Base-by-base conservation (phyloP, 108 stramenopile genomes). In the Nannochloropsis gaditana region DNA sequence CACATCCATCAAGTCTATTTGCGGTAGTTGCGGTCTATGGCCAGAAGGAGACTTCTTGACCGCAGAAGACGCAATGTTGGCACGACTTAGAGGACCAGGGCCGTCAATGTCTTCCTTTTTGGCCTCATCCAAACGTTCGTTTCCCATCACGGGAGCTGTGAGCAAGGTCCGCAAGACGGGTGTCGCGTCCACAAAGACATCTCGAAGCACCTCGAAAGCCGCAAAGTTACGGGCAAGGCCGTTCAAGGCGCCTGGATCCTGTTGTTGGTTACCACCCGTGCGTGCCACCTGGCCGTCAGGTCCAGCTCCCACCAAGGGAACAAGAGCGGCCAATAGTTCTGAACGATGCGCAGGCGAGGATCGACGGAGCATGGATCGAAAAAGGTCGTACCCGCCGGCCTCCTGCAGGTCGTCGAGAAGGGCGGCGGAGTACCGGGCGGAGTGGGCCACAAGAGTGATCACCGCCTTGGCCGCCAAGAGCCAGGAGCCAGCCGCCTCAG, bases 401-500 rank as follows among this genome's bases (percentile, higher is more conserved):
- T 92, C 85, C 81, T 94, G 93, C 84, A 95, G 96, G 87, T 97
- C 96, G 79, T 92, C 93, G 19, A 97, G 83, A 42, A 97, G 91
- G 82, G 94, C 94, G 82, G 86, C 93, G 92, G 45, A 94, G 88
- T 84, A 50, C 42, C 91, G 90, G 84, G 94, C 94, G 10, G 95
- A 93, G 81, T 91, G 85, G 44, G 90, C 88, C 2, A 97, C 94
- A 42, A 95, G 82, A 83, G 92, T 88, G 41, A 96, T 92, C 43
- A 96, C 90, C 44, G 95, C 95, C 43, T 90, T 84, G 43, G 96
- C 84, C 4, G 96, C 94, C 81, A 94, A 87, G 3, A 93, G 90
- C 96, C 96, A 97, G 59, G 95, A 86, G 42, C 95, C 95, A 79
- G 88, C 90, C 82, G 45, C 85, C 91, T 97, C 96, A 2, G 96